Conservation (phyloP, 139 green algal genomes). For the Nannochloris sp. region DNA sequence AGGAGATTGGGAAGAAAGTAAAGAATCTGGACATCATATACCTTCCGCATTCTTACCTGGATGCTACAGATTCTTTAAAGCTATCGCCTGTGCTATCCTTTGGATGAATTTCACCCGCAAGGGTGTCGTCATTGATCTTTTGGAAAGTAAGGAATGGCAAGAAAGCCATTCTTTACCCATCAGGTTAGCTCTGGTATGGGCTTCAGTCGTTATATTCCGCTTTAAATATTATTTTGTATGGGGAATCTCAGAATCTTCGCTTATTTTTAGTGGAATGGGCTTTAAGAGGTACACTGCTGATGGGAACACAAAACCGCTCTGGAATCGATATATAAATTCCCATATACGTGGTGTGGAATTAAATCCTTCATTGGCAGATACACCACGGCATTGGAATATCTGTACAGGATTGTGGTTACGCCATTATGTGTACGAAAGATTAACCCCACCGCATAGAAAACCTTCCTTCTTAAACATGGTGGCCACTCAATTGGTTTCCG, state of each 20-base stretch:
- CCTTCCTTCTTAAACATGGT: conserved; percentile 62
- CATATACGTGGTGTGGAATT: conserved; percentile 59
- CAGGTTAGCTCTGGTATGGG: conserved; percentile 19
- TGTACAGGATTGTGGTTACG: conserved; percentile 66
- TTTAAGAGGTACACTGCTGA: conserved; percentile 40
- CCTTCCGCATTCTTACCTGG: conserved; percentile 24
- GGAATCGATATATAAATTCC: conserved; percentile 66
- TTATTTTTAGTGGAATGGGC: conserved; percentile 64
- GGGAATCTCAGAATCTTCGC: conserved; percentile 45
- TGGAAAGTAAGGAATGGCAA: not conserved
- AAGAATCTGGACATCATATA: not conserved
- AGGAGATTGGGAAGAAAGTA: conserved; percentile 14
- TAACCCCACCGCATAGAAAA: conserved; percentile 41
- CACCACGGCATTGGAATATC: conserved; percentile 68
- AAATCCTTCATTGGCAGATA: conserved; percentile 42
- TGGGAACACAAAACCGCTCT: conserved; percentile 22
- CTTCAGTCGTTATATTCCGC: conserved; percentile 15
- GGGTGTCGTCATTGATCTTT: conserved; percentile 4
- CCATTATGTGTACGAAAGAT: conserved; percentile 78
- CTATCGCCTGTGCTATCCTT: conserved; percentile 28
- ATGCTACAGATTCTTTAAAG: conserved; percentile 36
- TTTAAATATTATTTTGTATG: conserved; percentile 41
- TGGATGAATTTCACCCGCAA: conserved; percentile 18
- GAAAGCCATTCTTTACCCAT: not conserved
- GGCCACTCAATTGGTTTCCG: conserved; percentile 67